A percentile compares a stretch with the other conserved stretches of the same genome.
phyloP scores from a whole-genome alignment of 164 flowering plant genomes.

The Brasenia schreberi region DNA sequence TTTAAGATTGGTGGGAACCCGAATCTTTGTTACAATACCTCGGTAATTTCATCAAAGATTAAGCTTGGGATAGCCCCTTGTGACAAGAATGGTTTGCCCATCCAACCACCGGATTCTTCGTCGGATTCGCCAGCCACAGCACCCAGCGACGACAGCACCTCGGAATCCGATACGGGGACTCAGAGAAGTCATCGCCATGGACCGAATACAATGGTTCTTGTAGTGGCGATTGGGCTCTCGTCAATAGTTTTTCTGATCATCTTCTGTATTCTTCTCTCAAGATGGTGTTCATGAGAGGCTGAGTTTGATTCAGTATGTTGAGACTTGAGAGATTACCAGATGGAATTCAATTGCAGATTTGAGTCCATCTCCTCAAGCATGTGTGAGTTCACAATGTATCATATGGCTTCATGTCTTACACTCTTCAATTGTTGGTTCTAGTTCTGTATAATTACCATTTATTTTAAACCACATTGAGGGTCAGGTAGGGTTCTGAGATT shows the following conservation, averaged over 20 bases:
- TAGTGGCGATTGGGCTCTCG: slow-evolving; percentile 80
- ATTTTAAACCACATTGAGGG: background rate
- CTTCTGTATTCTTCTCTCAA: slow-evolving; percentile 62
- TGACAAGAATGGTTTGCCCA: slow-evolving; percentile 71
- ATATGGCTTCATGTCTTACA: background rate
- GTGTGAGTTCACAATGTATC: background rate
- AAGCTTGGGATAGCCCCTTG: slow-evolving; percentile 91
- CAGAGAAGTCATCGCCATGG: slow-evolving; percentile 27
- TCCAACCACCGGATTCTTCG: slow-evolving; percentile 1
- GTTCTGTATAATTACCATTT: background rate
- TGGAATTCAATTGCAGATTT: background rate
- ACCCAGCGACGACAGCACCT: too few relatives aligned
- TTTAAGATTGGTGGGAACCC: slow-evolving; percentile 64
- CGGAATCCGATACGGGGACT: too few relatives aligned
- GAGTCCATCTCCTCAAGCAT: background rate
- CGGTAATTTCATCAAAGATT: slow-evolving; percentile 39
- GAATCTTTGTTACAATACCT: slow-evolving; percentile 70
- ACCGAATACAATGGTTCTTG: slow-evolving; percentile 85
- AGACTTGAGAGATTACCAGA: background rate
- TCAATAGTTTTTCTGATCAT: slow-evolving; percentile 73
- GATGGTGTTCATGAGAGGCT: slow-evolving; percentile 30
- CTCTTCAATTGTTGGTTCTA: background rate
- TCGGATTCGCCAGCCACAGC: too few relatives aligned
- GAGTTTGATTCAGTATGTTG: background rate
- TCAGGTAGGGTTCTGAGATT: background rate